phyloP scores from a whole-genome alignment of 768 basidiomycete genomes.

The Mrakia frigida region DNA sequence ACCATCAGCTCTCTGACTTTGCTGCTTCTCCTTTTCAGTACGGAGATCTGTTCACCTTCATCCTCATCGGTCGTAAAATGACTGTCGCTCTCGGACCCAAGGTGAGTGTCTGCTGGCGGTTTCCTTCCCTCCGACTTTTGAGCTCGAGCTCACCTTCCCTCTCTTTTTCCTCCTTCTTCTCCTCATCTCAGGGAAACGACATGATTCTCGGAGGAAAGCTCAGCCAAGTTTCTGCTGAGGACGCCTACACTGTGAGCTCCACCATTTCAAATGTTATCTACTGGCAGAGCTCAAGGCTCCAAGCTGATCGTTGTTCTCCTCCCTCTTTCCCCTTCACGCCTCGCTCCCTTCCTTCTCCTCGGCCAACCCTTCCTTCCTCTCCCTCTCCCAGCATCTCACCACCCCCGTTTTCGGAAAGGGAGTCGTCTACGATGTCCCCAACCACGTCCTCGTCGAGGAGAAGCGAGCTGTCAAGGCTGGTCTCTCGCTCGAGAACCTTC shows the following conservation, averaged over 20 bases:
- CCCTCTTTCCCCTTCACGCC: conserved; percentile 49
- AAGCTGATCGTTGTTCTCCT: conserved; percentile 9
- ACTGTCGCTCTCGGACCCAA: conserved; percentile 86
- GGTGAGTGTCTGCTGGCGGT: conserved; percentile 4
- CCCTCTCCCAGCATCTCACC: conserved; percentile 63
- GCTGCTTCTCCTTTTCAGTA: conserved; percentile 53
- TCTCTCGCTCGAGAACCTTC: conserved; percentile 83
- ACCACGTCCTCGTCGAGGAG: conserved; percentile 95
- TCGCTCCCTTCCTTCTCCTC: not conserved
- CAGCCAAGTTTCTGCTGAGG: conserved; percentile 86
- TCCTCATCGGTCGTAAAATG: conserved; percentile 78
- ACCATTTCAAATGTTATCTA: no score
- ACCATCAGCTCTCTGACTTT: not conserved
- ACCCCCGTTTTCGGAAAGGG: conserved; percentile 95
- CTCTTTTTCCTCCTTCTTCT: not conserved
- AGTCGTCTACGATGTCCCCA: conserved; percentile 95
- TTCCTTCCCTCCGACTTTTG: not conserved
- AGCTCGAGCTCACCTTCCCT: conserved; percentile 5
- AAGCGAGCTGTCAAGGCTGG: conserved; percentile 88
- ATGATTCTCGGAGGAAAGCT: conserved; percentile 91
- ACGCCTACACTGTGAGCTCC: conserved; percentile 66
- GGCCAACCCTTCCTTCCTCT: conserved; percentile 48
- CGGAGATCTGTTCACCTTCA: conserved; percentile 94
- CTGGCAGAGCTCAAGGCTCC: not conserved
- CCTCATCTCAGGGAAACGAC: conserved; percentile 67